Base-by-base conservation (phyloP, 2,329 filamentous ascomycete species). In the Emmonsiellopsis sp. region DNA sequence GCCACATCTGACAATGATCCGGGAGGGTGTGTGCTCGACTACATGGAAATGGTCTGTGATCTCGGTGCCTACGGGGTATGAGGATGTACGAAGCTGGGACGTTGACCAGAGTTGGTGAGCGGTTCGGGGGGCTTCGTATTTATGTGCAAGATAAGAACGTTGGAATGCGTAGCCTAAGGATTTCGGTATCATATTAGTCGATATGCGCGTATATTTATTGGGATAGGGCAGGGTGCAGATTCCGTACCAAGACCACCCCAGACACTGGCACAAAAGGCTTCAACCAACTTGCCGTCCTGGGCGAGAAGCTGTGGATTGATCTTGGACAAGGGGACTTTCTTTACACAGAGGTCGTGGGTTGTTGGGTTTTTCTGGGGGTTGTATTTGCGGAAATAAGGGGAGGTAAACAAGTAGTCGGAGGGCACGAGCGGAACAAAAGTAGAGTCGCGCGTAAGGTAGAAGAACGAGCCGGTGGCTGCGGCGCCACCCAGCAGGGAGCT, bases 31-130 rank as follows among this genome's bases (percentile, higher is more conserved):
- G 69, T 84, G 84, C 51, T 83, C 79, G 1, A 88, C 71, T 0
- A 88, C 83, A 65, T 87, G 82, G 63, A 88, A 88, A 67, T 88
- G 85, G 64, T 88, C 83, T 2, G 81, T 85, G 54, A 88, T 79
- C 41, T 74, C 64, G 1, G 84, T 85, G 35, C 84, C 84, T 40
- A 77, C 73, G 16, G 82, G 77, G 63, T 87, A 88, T 8, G 60
- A 74, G 54, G 74, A 81, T n/a, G 68, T 60, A 5, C 74, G 65
- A 1, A 88, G 76, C 50, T 83, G 75, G 9, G 76, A 67, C 2
- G 66, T 70, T 2, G 77, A 75, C 83, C 85, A 88, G 1, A 87
- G 76, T 58, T 87, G 81, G 46, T 72, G 62, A 1, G 76, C 72
- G 0, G 83, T 85, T 40, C 78, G 73, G 7, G 79, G 75, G 3